Evolutionary conservation across 2,329 filamentous ascomycete species (phyloP), one percentile per base, ranked within the genome.

Genomic region (Ophiostoma montium): DNA sequence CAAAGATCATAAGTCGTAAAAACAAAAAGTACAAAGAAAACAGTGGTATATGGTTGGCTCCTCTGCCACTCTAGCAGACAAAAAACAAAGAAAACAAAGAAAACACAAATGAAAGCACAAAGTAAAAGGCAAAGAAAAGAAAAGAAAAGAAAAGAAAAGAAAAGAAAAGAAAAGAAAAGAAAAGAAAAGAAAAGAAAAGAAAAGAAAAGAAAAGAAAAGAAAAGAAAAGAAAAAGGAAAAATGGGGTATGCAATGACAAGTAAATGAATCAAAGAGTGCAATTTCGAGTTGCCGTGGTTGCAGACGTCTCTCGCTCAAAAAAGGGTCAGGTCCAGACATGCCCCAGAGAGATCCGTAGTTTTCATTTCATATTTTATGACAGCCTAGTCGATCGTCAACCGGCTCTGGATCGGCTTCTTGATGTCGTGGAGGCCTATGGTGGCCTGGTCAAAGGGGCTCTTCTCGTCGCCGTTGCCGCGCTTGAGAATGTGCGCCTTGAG

Each of bases 401-500:
- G 69, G 57, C 66, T 76, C 5, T 72, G 67, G 35, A 71, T 61
- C 53, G 70, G 66, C 4, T 71, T 67, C 65, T 79, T 78, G 57
- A 44, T 44, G 50, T 79, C 75, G 56, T 72, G 65, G 56, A 75
- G 60, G 60, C 67, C 71, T 60, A 78, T 75, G 61, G 75, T 72
- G 31, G 65, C 63, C 50, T 77, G 74, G 33, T 52, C 55, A 27
- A 70, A 68, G 7, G 18, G 35, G 8, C 27, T n/a, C 65, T 76
- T 76, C 62, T 79, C 75, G 44, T 73, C 67, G 39, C 69, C 63
- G 44, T 65, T 63, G 46, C 62, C 63, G 36, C 63, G 62, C 60
- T 72, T 75, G 57, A 80, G 74, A 51, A 98, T 76, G 62, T 96
- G 89, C 10, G 80, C 81, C 70, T 94, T 95, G 52, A 98, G 72